phyloP scores from a whole-genome alignment of 352 stramenopile genomes.

The Globisporangium viniferum region DNA sequence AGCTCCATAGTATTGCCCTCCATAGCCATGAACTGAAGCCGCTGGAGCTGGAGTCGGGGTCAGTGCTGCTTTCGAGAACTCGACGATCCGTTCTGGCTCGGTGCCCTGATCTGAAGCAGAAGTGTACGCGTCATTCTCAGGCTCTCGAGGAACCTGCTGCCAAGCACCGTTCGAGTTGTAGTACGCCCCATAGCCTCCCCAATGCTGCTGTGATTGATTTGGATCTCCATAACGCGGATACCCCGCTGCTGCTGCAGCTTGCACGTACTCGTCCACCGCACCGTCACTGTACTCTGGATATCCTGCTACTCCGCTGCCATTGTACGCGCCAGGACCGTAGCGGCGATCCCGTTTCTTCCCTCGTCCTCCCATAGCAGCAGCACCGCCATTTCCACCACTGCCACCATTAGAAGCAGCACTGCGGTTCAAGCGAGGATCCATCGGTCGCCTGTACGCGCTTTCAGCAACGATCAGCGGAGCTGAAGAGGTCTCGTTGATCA shows the following conservation, averaged over 20 bases:
- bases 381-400: constrained; percentile 4
- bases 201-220: constrained; percentile 12
- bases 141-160: not conserved
- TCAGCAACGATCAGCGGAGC: not conserved
- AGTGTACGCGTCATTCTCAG: constrained; percentile 3
- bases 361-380: constrained; percentile 1
- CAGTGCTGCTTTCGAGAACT: constrained; percentile 9
- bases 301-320: not conserved
- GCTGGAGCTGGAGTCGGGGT: not conserved
- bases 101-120: not conserved
- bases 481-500: constrained; percentile 22
- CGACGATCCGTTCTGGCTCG: constrained; percentile 16
- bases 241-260: constrained; percentile 23
- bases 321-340: not conserved
- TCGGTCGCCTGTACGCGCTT: constrained; percentile 14
- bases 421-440: constrained; percentile 28
- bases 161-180: constrained; percentile 8
- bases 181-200: constrained; percentile 21
- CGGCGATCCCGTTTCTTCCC: constrained; percentile 14
- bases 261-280: constrained; percentile 15
- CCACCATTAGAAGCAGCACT: constrained; percentile 15
- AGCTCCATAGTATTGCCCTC: constrained; percentile 6
- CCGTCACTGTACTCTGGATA: constrained; percentile 24
- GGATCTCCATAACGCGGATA: constrained; percentile 22
- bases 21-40: not conserved